A percentile compares a stretch with the other conserved stretches of the same genome.
Conservation (phyloP, 805 yeast species). For the Hanseniaspora nectarophila region DNA sequence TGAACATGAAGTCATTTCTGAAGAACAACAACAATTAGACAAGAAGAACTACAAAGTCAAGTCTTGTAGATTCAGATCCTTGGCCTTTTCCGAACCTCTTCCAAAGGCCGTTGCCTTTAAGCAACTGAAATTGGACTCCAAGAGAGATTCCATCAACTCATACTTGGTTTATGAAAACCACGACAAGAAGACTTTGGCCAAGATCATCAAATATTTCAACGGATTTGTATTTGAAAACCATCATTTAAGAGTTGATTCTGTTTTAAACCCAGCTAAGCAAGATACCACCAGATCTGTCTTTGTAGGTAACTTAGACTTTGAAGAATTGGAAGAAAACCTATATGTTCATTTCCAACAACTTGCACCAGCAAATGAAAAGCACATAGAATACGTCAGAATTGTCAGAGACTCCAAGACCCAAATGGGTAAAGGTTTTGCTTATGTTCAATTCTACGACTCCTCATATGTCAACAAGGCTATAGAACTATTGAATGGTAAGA, state of each 20-base stretch:
- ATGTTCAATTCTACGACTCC: constrained; percentile 74
- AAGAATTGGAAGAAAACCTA: constrained; percentile 76
- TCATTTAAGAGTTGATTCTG: constrained; percentile 84
- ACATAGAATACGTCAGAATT: constrained; percentile 75
- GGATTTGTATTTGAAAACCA: constrained; percentile 55
- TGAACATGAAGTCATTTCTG: constrained; percentile 11
- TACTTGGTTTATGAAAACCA: constrained; percentile 66
- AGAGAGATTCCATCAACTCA: constrained; percentile 74
- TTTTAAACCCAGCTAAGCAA: constrained; percentile 80
- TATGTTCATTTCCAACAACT: constrained; percentile 66
- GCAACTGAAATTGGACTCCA: constrained; percentile 60
- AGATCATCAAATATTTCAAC: constrained; percentile 38
- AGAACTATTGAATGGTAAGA: constrained; percentile 53
- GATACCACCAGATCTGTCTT: constrained; percentile 76
- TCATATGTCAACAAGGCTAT: constrained; percentile 71
- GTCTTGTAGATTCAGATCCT: constrained; percentile 81
- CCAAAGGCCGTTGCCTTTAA: constrained; percentile 90
- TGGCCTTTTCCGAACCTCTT: constrained; percentile 72
- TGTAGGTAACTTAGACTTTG: constrained; percentile 89
- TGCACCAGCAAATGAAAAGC: constrained; percentile 29
- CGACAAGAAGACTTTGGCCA: constrained; percentile 28
- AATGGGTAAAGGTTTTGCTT: constrained; percentile 94
- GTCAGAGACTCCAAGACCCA: constrained; percentile 88
- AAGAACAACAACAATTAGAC: constrained; percentile 24
- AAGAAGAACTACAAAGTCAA: constrained; percentile 31